Base-by-base conservation (phyloP, 208 protist species). In the Crithidia acanthocephali region DNA sequence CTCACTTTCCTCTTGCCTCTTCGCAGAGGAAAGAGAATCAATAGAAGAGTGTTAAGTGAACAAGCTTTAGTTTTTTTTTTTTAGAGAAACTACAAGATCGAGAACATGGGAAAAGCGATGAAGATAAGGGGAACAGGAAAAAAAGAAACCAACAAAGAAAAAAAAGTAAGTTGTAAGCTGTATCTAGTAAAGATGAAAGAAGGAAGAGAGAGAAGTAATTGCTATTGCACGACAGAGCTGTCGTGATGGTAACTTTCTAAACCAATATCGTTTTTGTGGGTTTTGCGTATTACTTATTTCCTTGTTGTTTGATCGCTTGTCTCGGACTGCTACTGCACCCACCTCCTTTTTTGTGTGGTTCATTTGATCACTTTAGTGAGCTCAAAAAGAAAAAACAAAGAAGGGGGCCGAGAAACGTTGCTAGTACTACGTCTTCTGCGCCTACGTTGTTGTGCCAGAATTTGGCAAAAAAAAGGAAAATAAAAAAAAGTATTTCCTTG, bases 381-480 rank as follows among this genome's bases (percentile, higher is more conserved):
- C 37, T 6, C 37, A 42, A 6, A 15, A 42, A 6, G 37, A 13
- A 42, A 42, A n/a, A n/a, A 53, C 15, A 8, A 20, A n/a, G 13
- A 30, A 35, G 28, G 27, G 20, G 32, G 32, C 4, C 30, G 25
- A 8, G 32, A 62, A 62, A 48, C 35, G 22, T 30, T 32, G 22
- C 57, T 62, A 62, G 33, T n/a, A 60, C 1, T 60, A 15, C 32
- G 32, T 44, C 33, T 22, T 68, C 27, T 74, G 22, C 66, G 44
- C 58, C 58, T 50, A 64, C 58, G 37, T 1, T 25, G 44, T 52
- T 22, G 27, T 37, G 37, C 44, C 42, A 64, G 58, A 52, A 40
- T 45, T 56, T 13, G 0, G 22, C 51, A 35, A 22, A 6, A 22
- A 25, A 8, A 5, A 30, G 16, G 7, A 33, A 47, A 51, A 50